phyloP scores from a whole-genome alignment of 306 rosid species.

The Lablab purpureus region DNA sequence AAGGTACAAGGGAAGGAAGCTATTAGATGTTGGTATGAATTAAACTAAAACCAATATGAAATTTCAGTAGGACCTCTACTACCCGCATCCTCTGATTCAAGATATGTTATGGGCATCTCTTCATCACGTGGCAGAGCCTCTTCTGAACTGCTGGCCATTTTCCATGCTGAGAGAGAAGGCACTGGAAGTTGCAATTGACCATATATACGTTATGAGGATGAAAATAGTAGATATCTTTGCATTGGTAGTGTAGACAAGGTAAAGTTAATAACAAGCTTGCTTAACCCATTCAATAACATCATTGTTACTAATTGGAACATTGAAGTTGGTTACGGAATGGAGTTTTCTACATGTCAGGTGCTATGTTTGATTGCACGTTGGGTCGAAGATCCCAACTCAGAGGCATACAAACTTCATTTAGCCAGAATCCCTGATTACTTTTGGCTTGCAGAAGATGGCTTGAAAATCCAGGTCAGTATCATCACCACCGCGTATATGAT shows the following conservation, averaged over 20 bases:
- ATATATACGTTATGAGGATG: constrained; percentile 70
- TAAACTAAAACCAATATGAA: constrained; percentile 9
- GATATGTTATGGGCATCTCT: constrained; percentile 71
- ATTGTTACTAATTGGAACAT: background rate
- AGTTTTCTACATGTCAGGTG: constrained; percentile 39
- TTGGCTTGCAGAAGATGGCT: constrained; percentile 88
- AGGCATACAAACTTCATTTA: constrained; percentile 74
- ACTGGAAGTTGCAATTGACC: constrained; percentile 54
- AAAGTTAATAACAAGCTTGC: background rate
- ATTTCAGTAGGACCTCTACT: constrained; percentile 75
- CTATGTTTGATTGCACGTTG: constrained; percentile 68
- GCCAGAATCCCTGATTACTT: constrained; percentile 72
- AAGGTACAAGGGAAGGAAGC: background rate
- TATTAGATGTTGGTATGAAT: constrained; percentile 1
- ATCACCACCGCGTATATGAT: background rate
- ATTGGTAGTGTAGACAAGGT: constrained; percentile 75
- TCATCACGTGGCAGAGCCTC: constrained; percentile 65
- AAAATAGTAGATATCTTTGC: constrained; percentile 66
- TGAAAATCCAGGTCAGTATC: constrained; percentile 64
- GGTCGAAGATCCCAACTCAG: constrained; percentile 73
- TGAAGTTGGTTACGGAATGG: constrained; percentile 2
- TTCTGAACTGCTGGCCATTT: constrained; percentile 63
- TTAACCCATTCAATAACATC: background rate
- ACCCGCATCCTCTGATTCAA: constrained; percentile 72
- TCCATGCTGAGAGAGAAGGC: constrained; percentile 65